Percentiles rank a stretch among this genome's conserved stretches.
phyloP scores from a whole-genome alignment of 2,329 filamentous ascomycete species.

The Alternaria longipes region DNA sequence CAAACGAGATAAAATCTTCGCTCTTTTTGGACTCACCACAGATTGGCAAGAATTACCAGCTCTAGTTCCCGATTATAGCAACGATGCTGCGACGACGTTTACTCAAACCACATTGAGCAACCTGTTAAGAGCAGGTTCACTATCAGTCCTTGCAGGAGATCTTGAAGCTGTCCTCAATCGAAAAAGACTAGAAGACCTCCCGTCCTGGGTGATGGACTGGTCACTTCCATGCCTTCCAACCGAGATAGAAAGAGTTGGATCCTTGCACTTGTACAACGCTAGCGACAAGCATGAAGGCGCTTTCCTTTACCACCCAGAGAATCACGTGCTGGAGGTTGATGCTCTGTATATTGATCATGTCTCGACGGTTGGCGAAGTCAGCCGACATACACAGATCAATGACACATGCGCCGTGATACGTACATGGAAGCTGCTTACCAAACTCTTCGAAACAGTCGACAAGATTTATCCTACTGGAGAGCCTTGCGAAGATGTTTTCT shows the following conservation, averaged over 20 bases:
- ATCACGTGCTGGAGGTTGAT: constrained; percentile 19
- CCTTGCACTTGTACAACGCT: constrained; percentile 26
- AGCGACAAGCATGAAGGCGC: constrained; percentile 9
- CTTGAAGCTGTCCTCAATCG: constrained; percentile 25
- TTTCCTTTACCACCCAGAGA: constrained; percentile 2
- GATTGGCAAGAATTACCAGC: constrained; percentile 23
- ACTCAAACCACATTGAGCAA: constrained; percentile 18
- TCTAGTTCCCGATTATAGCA: constrained; percentile 22
- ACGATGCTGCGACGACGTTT: constrained; percentile 5
- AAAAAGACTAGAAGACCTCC: constrained; percentile 21
- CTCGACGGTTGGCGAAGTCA: constrained; percentile 19
- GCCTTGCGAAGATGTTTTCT: constrained; percentile 27
- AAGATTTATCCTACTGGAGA: constrained; percentile 21
- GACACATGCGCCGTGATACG: constrained; percentile 27
- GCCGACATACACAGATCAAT: constrained; percentile 31
- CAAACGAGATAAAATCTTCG: constrained; percentile 32
- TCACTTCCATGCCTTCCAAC: constrained; percentile 25
- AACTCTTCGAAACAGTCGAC: neutral
- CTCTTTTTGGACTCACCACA: constrained; percentile 27
- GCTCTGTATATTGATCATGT: constrained; percentile 21
- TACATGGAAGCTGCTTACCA: constrained; percentile 21
- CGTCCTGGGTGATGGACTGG: constrained; percentile 37
- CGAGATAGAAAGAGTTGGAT: constrained; percentile 27
- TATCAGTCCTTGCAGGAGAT: constrained; percentile 28
- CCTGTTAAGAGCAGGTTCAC: constrained; percentile 17